Percentiles rank a stretch among this genome's conserved stretches.
Evolutionary conservation across 2,329 filamentous ascomycete species (phyloP).

Genomic region (Aspergillus ibericus): DNA sequence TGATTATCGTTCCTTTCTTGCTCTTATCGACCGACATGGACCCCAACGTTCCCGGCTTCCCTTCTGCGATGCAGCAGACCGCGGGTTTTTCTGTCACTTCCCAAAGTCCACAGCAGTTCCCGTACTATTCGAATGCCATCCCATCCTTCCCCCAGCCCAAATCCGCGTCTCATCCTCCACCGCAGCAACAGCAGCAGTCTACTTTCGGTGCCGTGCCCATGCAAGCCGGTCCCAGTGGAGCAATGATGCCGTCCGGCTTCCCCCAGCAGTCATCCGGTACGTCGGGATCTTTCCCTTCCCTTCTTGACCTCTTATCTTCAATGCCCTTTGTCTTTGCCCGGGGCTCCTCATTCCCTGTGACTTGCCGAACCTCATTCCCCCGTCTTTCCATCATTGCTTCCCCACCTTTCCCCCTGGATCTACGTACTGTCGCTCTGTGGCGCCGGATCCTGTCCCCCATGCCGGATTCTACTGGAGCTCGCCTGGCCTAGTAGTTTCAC

Average conservation of each 20-base stretch:
- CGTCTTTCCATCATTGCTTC: neutral
- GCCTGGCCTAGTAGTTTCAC: neutral
- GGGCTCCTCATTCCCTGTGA: neutral
- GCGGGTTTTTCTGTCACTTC: slow-evolving; percentile 37
- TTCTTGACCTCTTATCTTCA: slow-evolving; percentile 9
- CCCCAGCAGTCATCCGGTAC: slow-evolving; percentile 38
- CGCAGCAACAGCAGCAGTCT: slow-evolving; percentile 24
- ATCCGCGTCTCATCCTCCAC: slow-evolving; percentile 27
- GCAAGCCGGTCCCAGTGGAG: slow-evolving; percentile 38
- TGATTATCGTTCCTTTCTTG: slow-evolving; percentile 8
- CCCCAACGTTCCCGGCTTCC: slow-evolving; percentile 31
- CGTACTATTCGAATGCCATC: slow-evolving; percentile 38
- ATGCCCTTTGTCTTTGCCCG: neutral
- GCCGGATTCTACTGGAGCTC: neutral
- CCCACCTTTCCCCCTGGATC: slow-evolving; percentile 3
- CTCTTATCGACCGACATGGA: slow-evolving; percentile 26
- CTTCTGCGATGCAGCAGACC: slow-evolving; percentile 22
- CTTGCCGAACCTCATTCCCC: neutral
- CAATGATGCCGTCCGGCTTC: slow-evolving; percentile 40
- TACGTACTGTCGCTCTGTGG: neutral
- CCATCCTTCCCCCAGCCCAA: slow-evolving; percentile 36
- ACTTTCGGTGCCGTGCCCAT: slow-evolving; percentile 37
- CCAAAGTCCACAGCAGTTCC: slow-evolving; percentile 36
- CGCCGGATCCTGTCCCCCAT: neutral
- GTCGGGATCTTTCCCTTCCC: slow-evolving; percentile 19